Base-by-base conservation (phyloP, 164 flowering plant species). In the Kalanchoe fedtschenkoi region DNA sequence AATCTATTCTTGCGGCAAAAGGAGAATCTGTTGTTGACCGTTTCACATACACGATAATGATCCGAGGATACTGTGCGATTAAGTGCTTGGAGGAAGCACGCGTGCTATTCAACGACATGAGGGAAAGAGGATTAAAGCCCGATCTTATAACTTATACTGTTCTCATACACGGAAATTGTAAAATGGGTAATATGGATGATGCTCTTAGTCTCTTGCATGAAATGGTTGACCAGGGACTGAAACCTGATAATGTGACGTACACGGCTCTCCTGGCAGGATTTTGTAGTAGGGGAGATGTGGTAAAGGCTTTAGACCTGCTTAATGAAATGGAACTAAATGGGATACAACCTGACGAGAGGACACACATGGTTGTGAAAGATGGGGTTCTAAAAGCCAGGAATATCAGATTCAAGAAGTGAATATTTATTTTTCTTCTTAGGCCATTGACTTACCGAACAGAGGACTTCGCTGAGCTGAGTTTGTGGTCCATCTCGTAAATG, bases 111-210 rank as follows among this genome's bases (percentile, higher is more conserved):
- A 22, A 68, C n/a, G 79, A 78, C 43, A 87, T 91, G 96, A 77
- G 76, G 75, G 41, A 24, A 41, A 82, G 72, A 70, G 92, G 89
- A 22, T 67, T 84, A 24, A 56, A 64, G 38, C 95, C 92, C 67
- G 91, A 91, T 75, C 68, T 85, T 19, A 51, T 80, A 63, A 81
- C 69, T 64, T 83, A 81, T 65, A 85, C 96, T n/a, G 87, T 80
- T 67, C 66, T 88, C 68, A 83, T 91, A 61, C 82, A 81, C 60
- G 65, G 72, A 24, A 61, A 62, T 29, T 83, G 83, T 71, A 82
- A 83, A 68, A 65, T 63, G 39, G 59, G 73, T 32, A 65, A 78
- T 61, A 58, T 79, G 68, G 30, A 75, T 30, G 89, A 74, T 70
- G 97, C 95, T 34, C 43, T 72, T 68, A 17, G 5, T 32, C 75